Conservation (phyloP, 192 early-diverging fungal genomes). For the Coemansia sp. region DNA sequence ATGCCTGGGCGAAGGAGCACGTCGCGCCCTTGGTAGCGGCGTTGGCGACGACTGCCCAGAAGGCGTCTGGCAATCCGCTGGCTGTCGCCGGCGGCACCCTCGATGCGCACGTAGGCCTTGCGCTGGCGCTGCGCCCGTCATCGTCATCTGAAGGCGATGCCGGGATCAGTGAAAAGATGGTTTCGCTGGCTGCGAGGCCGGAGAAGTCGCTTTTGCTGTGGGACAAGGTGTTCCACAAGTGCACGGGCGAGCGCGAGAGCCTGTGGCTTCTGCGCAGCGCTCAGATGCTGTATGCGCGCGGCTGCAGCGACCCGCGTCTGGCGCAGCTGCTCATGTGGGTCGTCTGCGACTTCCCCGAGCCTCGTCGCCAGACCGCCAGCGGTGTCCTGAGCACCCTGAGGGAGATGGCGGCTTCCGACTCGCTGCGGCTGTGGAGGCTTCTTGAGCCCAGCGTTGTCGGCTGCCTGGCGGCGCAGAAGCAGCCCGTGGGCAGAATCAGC, state of each 20-base stretch:
- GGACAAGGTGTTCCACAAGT: conserved; percentile 80
- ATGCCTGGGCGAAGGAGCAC: conserved; percentile 20
- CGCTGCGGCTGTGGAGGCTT: conserved; percentile 25
- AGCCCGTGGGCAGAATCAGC: background rate
- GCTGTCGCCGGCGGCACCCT: conserved; percentile 55
- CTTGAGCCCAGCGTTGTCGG: conserved; percentile 14
- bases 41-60: conserved; percentile 55
- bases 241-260: conserved; percentile 59
- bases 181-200: conserved; percentile 38
- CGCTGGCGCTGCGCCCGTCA: conserved; percentile 45
- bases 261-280: conserved; percentile 67
- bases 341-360: conserved; percentile 38
- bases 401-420: conserved; percentile 19
- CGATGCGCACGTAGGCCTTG: conserved; percentile 63
- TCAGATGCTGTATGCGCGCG: conserved; percentile 35
- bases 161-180: conserved; percentile 1
- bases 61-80: conserved; percentile 60
- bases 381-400: conserved; percentile 5
- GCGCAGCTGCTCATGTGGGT: conserved; percentile 28
- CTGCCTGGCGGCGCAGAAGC: conserved; percentile 10
- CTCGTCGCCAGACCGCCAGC: conserved; percentile 12
- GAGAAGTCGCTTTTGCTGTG: conserved; percentile 76
- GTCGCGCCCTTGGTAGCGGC: conserved; percentile 47
- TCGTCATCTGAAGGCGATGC: background rate
- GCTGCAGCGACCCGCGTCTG: conserved; percentile 28